Percentiles rank a stretch among this genome's conserved stretches.
These are phyloP conservation scores for Pythium plurisporium DNA, from an alignment of 352 stramenopile genomes.

Conservation along the genomic window DNA sequence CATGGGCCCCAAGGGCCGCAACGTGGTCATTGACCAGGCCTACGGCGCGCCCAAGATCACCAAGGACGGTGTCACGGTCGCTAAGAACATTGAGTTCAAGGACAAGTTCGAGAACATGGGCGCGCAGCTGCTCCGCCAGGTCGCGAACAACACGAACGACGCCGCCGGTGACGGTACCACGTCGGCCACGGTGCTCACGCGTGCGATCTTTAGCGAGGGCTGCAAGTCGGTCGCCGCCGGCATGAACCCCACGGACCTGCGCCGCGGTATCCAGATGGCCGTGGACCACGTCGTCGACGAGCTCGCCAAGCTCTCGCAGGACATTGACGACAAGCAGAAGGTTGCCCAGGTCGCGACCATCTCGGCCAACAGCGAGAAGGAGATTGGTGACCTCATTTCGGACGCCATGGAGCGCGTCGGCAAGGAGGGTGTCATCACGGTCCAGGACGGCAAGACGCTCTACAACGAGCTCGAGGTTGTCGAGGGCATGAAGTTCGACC, in stretches of 20 bases:
- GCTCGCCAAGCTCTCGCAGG: conserved; percentile 93
- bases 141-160: conserved; percentile 99
- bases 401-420: conserved; percentile 99
- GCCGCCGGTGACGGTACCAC: conserved; percentile 99
- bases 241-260: conserved; percentile 99
- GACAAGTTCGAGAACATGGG: conserved; percentile 93
- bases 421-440: conserved; percentile 98
- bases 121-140: conserved; percentile 77
- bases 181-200: conserved; percentile 97
- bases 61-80: conserved; percentile 98
- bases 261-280: conserved; percentile 96
- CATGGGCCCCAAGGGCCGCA: conserved; percentile 99
- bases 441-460: conserved; percentile 99
- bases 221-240: conserved; percentile 99
- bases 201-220: conserved; percentile 98
- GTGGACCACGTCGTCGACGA: conserved; percentile 96
- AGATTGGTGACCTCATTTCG: conserved; percentile 97
- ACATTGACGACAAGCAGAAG: conserved; percentile 99
- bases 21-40: conserved; percentile 99
- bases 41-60: conserved; percentile 97
- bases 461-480: conserved; percentile 99
- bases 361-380: conserved; percentile 97
- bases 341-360: conserved; percentile 99
- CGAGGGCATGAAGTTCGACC: conserved; percentile 99
- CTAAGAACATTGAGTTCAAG: conserved; percentile 97